Evolutionary conservation across 2,329 filamentous ascomycete genomes (phyloP).

Genomic region (Colletotrichum melonis): DNA sequence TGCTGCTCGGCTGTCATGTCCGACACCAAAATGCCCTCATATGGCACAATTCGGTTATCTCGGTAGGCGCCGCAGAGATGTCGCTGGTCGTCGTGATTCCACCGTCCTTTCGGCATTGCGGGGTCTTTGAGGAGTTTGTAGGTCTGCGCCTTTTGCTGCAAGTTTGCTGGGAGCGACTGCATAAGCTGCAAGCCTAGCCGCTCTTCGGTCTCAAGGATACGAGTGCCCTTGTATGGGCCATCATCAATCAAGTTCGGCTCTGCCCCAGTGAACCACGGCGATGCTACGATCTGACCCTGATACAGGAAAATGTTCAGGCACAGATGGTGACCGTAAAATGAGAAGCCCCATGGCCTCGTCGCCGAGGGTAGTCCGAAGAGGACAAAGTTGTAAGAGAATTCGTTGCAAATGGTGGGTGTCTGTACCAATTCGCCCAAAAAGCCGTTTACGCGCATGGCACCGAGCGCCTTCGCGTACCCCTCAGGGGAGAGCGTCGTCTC

Average conservation of each 20-base stretch:
- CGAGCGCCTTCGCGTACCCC: constrained; percentile 76
- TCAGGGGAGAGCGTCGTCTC: constrained; percentile 71
- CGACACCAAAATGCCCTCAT: constrained; percentile 72
- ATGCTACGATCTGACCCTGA: constrained; percentile 72
- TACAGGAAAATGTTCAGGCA: constrained; percentile 78
- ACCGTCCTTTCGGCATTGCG: constrained; percentile 74
- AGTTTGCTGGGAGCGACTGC: constrained; percentile 65
- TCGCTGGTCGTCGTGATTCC: constrained; percentile 85
- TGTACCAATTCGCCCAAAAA: constrained; percentile 78
- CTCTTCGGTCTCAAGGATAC: constrained; percentile 75
- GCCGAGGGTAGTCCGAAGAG: constrained; percentile 73
- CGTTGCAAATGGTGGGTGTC: constrained; percentile 74
- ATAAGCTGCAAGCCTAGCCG: constrained; percentile 74
- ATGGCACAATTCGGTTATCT: constrained; percentile 82
- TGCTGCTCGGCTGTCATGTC: constrained; percentile 61
- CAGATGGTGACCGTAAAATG: constrained; percentile 83
- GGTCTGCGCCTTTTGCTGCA: constrained; percentile 63
- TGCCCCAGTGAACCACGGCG: constrained; percentile 82
- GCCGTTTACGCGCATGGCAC: constrained; percentile 79
- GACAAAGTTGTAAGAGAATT: constrained; percentile 81
- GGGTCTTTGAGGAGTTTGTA: constrained; percentile 72
- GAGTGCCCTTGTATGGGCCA: constrained; percentile 71
- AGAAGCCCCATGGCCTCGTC: constrained; percentile 74
- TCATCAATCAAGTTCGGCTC: constrained; percentile 81
- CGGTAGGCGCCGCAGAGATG: constrained; percentile 83